Conservation (phyloP, 2,329 filamentous ascomycete genomes). For the Diplodia scrobiculata region DNA sequence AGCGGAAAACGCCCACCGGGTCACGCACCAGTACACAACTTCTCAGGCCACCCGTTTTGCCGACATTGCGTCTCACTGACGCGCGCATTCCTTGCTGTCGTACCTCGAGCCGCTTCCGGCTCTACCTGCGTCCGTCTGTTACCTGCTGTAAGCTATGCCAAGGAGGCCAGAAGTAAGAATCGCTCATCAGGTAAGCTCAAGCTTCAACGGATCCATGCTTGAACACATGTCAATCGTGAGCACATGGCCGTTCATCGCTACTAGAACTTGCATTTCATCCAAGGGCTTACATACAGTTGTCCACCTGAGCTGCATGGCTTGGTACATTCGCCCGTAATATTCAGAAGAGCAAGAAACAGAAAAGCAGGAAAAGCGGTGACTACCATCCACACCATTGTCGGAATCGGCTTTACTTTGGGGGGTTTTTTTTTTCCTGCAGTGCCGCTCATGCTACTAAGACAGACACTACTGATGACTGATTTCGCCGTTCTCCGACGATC, state of each 20-base stretch:
- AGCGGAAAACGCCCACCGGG: not conserved
- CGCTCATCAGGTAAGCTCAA: not conserved
- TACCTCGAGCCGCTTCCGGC: not conserved
- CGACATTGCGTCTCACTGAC: not conserved
- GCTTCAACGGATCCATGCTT: not conserved
- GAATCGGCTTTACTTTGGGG: too few species aligned
- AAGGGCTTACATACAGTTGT: too few species aligned
- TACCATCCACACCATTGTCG: too few species aligned
- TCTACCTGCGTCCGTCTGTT: not conserved
- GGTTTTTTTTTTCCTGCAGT: too few species aligned
- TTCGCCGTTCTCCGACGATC: constrained; percentile 15
- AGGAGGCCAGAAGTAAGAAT: not conserved
- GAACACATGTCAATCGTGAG: not conserved
- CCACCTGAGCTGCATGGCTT: too few species aligned
- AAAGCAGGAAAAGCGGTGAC: too few species aligned
- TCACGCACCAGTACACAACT: not conserved
- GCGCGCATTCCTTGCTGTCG: not conserved
- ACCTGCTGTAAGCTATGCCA: not conserved
- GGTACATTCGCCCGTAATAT: too few species aligned
- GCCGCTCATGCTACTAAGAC: too few species aligned
- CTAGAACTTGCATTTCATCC: too few species aligned
- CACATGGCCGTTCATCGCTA: not conserved
- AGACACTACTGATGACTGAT: not conserved
- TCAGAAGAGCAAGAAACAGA: too few species aligned
- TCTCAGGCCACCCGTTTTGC: not conserved